These are phyloP conservation scores for Pueraria montana DNA, from an alignment of 306 rosid genomes.

Conservation along the genomic window DNA sequence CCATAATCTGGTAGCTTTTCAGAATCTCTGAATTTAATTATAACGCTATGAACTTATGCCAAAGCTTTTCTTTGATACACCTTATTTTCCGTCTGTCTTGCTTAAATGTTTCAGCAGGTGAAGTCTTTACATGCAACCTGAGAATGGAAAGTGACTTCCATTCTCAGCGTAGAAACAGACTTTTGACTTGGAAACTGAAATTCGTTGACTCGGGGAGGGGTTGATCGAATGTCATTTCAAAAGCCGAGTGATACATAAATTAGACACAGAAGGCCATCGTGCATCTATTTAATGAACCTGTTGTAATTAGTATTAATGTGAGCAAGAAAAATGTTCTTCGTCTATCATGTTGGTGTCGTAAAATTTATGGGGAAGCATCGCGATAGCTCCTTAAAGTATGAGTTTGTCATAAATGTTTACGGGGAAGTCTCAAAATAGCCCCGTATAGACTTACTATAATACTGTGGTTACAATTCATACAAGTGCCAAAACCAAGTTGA, in stretches of 20 bases:
- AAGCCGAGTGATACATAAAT: slow-evolving; percentile 45
- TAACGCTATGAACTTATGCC: slow-evolving; percentile 18
- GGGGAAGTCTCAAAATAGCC: slow-evolving; percentile 49
- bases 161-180: slow-evolving; percentile 43
- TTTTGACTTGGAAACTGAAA: slow-evolving; percentile 45
- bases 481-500: slow-evolving; percentile 42
- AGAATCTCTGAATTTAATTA: slow-evolving; percentile 43
- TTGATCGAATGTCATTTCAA: slow-evolving; percentile 42
- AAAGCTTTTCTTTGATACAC: slow-evolving; percentile 19
- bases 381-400: slow-evolving; percentile 42
- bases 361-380: slow-evolving; percentile 49
- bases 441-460: slow-evolving; percentile 46
- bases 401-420: slow-evolving; percentile 46
- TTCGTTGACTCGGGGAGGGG: slow-evolving; percentile 23
- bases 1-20: slow-evolving; percentile 56
- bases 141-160: slow-evolving; percentile 27
- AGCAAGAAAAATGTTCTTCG: slow-evolving; percentile 37
- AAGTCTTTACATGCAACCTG: slow-evolving; percentile 41
- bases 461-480: slow-evolving; percentile 48
- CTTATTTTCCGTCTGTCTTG: slow-evolving; percentile 10
- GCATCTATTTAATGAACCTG: slow-evolving; percentile 46
- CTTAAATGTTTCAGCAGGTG: slow-evolving; percentile 50
- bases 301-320: slow-evolving; percentile 53
- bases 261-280: slow-evolving; percentile 43
- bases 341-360: slow-evolving; percentile 46